Percentiles rank a stretch among this genome's conserved stretches.
Conservation (phyloP, 1,139 yeast genomes). For the Saccharomyces pastorianus region DNA sequence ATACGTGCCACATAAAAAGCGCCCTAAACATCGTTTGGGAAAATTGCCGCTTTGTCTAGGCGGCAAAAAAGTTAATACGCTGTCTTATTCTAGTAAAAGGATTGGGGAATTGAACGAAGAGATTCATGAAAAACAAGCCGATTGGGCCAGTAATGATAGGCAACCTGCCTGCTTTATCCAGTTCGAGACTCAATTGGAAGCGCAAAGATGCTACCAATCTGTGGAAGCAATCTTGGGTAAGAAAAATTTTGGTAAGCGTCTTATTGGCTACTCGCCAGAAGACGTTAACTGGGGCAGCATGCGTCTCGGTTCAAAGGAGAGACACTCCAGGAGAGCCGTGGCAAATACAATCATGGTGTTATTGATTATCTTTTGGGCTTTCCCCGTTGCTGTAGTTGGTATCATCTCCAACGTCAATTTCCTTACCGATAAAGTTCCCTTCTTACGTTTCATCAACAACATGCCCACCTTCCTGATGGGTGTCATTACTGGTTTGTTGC, state of each 20-base stretch:
- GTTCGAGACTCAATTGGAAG: constrained; percentile 60
- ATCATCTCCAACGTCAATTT: constrained; percentile 65
- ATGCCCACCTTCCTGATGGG: constrained; percentile 54
- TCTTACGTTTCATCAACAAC: constrained; percentile 55
- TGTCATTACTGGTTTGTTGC: constrained; percentile 66
- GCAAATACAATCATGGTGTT: constrained; percentile 50
- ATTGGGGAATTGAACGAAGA: constrained; percentile 49
- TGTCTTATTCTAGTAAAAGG: constrained; percentile 49
- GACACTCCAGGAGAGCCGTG: constrained; percentile 40
- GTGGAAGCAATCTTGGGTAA: constrained; percentile 38
- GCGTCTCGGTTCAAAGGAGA: constrained; percentile 52
- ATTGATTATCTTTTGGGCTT: constrained; percentile 68
- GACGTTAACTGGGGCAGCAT: constrained; percentile 62
- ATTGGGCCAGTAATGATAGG: constrained; percentile 31
- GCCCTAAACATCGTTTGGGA: constrained; percentile 49
- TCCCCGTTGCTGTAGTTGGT: constrained; percentile 82
- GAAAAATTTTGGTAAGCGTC: constrained; percentile 35
- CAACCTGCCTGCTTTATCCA: constrained; percentile 60
- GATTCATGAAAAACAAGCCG: constrained; percentile 45
- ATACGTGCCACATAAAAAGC: constrained; percentile 49
- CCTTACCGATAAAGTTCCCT: constrained; percentile 51
- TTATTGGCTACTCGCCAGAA: constrained; percentile 53
- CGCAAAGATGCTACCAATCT: constrained; percentile 63
- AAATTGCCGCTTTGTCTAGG: constrained; percentile 15
- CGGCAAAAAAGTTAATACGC: constrained; percentile 52